Base-by-base conservation (phyloP, 2,329 filamentous ascomycete genomes). In the Colletotrichum sp. region DNA sequence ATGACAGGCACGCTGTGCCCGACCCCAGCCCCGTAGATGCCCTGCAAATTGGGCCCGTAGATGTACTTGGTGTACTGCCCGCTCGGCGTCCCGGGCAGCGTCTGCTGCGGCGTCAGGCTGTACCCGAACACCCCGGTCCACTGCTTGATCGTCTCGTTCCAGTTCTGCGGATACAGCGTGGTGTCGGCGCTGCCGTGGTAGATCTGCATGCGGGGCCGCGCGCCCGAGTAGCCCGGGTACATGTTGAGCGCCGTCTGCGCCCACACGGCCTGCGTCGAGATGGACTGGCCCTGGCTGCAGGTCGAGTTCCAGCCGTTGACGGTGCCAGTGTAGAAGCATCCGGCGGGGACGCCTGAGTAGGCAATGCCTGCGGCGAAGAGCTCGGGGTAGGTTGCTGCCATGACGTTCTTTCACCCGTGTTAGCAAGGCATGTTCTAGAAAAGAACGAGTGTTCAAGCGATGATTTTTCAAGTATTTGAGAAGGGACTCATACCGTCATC, bases 101-200 rank as follows among this genome's bases (percentile, higher is more conserved):
- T 79, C 67, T 76, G 77, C 9, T 80, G 81, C 8, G 84, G 75
- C n/a, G 79, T 78, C 63, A 81, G 75, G 34, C 75, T 79, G 30
- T 83, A 82, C 10, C 88, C 88, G 69, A 89, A 86, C 2, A 91
- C 86, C 22, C 85, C 86, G 0, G 88, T 86, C 89, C 89, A 91
- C 83, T 90, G 85, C 84, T 91, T 90, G 80, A 90, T 87, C 68
- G 88, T 88, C 84, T 92, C 91, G 52, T 89, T 80, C 81, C 90
- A 91, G 82, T 92, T 92, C 78, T 87, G 85, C 18, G 87, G 87
- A 67, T 85, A 84, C 12, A 92, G 84, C 1, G 86, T 90, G 13
- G 81, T 82, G 80, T 92, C 90, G 4, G 81, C 82, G 48, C 86
- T 88, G 55, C 90, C 90, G 80, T 92, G 90, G 84, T 89, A 92